Evolutionary conservation across 176 grass and related monocot species (phyloP).

Genomic region (Chloris gayana): DNA sequence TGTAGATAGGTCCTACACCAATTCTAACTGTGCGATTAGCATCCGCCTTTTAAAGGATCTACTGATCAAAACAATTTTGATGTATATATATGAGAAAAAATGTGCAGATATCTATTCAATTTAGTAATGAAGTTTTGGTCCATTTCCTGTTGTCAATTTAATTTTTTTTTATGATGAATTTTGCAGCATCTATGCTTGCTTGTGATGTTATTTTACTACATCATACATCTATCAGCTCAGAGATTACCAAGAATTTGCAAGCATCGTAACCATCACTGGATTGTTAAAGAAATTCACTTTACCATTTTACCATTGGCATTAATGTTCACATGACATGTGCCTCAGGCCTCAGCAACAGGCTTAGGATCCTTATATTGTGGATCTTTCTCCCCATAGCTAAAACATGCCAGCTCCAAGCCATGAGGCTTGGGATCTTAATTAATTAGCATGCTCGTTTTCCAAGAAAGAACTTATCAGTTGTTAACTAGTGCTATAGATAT

Average conservation of each 20-base stretch:
- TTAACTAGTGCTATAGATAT: too few relatives aligned
- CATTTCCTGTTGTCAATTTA: slow-evolving; percentile 40
- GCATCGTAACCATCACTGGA: not conserved
- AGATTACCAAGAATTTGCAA: too few relatives aligned
- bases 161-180: not conserved
- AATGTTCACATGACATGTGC: not conserved
- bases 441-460: too few relatives aligned
- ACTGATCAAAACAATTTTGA: slow-evolving; percentile 23
- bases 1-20: not conserved
- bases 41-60: not conserved
- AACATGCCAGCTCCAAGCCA: slow-evolving; percentile 17
- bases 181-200: not conserved
- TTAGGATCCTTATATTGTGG: slow-evolving; percentile 45
- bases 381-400: slow-evolving; percentile 31
- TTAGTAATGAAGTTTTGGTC: slow-evolving; percentile 39
- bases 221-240: slow-evolving; percentile 10
- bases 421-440: not conserved
- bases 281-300: not conserved
- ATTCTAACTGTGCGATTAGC: not conserved
- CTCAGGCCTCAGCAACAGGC: slow-evolving; percentile 32
- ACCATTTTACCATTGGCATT: not conserved
- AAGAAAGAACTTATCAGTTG: too few relatives aligned
- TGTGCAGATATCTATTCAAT: not conserved
- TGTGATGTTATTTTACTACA: not conserved
- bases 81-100: slow-evolving; percentile 24